These are phyloP conservation scores for Baudoinia panamericana DNA, from an alignment of 495 filamentous ascomycete genomes.

Conservation along the genomic window DNA sequence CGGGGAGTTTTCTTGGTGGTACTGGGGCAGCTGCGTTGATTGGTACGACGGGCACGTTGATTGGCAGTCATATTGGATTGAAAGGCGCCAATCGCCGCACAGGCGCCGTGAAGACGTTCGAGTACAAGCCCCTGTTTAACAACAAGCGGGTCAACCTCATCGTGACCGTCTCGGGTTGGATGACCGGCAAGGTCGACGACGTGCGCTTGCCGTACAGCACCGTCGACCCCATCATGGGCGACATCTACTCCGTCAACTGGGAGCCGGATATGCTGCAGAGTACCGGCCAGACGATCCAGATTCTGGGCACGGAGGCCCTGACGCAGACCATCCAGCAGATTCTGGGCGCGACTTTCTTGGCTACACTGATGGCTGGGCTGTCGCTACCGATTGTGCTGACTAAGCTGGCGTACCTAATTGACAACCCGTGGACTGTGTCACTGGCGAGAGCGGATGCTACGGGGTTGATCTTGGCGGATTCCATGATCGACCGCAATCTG, in stretches of 20 bases:
- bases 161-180: constrained; percentile 92
- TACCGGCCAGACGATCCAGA: constrained; percentile 97
- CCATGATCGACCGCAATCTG: constrained; percentile 79
- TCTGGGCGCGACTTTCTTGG: constrained; percentile 76
- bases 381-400: constrained; percentile 84
- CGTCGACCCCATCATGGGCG: constrained; percentile 93
- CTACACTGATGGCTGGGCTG: constrained; percentile 83
- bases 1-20: constrained; percentile 77
- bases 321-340: constrained; percentile 95
- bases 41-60: constrained; percentile 75
- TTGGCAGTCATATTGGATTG: constrained; percentile 72
- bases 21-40: constrained; percentile 88
- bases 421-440: constrained; percentile 96
- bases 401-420: constrained; percentile 91
- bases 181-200: constrained; percentile 96
- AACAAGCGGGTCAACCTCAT: constrained; percentile 96
- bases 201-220: constrained; percentile 91
- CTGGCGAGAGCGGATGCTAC: constrained; percentile 76
- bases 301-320: constrained; percentile 92
- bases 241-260: constrained; percentile 95
- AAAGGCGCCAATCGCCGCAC: constrained; percentile 74
- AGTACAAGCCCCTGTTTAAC: constrained; percentile 92
- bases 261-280: constrained; percentile 95
- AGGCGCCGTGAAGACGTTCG: constrained; percentile 87
- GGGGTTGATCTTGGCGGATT: constrained; percentile 91